These are phyloP conservation scores for Spinellus fusiger DNA, from an alignment of 192 early-diverging fungal species.

Conservation along the genomic window DNA sequence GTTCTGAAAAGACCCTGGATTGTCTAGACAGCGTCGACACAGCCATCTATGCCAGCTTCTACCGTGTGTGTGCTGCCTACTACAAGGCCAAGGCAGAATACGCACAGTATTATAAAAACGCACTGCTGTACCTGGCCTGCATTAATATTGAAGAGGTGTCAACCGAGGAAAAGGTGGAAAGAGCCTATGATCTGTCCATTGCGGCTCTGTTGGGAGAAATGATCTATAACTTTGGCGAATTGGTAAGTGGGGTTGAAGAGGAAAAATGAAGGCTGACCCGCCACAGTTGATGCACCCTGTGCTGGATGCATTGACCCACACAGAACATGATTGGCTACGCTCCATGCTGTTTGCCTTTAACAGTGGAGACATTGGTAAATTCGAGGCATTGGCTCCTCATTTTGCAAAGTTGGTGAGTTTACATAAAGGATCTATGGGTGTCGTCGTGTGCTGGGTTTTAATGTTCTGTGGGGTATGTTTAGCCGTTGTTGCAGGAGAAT, in stretches of 20 bases:
- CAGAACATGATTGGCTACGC: constrained; percentile 81
- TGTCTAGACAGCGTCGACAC: constrained; percentile 70
- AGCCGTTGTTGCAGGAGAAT: constrained; percentile 79
- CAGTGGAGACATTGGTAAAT: constrained; percentile 87
- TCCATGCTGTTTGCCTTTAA: constrained; percentile 89
- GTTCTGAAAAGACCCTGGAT: constrained; percentile 81
- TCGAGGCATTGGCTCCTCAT: constrained; percentile 70
- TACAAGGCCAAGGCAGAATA: constrained; percentile 94
- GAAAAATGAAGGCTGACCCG: constrained; percentile 23
- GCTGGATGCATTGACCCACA: constrained; percentile 68
- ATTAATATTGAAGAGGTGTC: constrained; percentile 79
- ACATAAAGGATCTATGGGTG: too few relatives aligned
- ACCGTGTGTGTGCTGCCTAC: constrained; percentile 92
- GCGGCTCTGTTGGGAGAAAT: constrained; percentile 90
- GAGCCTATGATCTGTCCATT: constrained; percentile 88
- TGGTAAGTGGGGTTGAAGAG: constrained; percentile 52
- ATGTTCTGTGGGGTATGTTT: background rate
- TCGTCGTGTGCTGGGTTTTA: background rate
- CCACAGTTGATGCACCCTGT: constrained; percentile 85
- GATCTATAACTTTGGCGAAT: constrained; percentile 99
- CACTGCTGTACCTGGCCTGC: constrained; percentile 90
- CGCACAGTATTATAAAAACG: constrained; percentile 93
- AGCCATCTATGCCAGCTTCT: constrained; percentile 89
- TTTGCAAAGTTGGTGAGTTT: constrained; percentile 55
- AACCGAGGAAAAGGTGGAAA: constrained; percentile 69